Evolutionary conservation across 495 filamentous ascomycete species (phyloP).

Genomic region (Tuber magnatum): DNA sequence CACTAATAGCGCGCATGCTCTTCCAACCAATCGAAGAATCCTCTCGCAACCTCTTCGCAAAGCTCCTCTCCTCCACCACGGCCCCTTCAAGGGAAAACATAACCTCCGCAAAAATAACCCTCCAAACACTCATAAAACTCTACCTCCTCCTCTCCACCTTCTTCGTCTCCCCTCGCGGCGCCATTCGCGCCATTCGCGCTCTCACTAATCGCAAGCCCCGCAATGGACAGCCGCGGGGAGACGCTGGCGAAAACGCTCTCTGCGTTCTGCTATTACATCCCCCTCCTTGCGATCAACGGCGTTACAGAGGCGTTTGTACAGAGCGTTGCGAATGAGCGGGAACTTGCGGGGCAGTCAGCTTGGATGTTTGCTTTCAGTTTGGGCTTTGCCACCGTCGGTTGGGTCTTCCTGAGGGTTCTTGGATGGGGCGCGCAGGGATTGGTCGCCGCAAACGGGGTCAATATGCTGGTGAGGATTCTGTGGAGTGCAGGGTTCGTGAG

Average conservation of each 20-base stretch:
- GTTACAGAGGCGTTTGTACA: slow-evolving; percentile 88
- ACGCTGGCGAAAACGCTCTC: slow-evolving; percentile 58
- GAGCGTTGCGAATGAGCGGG: slow-evolving; percentile 61
- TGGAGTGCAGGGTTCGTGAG: slow-evolving; percentile 72
- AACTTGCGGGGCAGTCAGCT: slow-evolving; percentile 65
- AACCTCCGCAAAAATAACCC: slow-evolving; percentile 44
- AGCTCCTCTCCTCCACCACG: slow-evolving; percentile 49
- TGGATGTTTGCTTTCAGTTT: slow-evolving; percentile 77
- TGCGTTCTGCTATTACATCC: slow-evolving; percentile 84
- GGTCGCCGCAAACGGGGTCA: slow-evolving; percentile 75
- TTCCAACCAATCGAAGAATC: slow-evolving; percentile 95
- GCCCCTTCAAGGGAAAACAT: slow-evolving; percentile 18
- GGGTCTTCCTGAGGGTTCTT: slow-evolving; percentile 58
- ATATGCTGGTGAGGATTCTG: slow-evolving; percentile 71
- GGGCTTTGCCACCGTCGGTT: slow-evolving; percentile 64
- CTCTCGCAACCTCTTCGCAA: slow-evolving; percentile 76
- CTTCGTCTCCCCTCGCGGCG: slow-evolving; percentile 61
- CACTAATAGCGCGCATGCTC: slow-evolving; percentile 76
- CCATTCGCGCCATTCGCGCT: slow-evolving; percentile 64
- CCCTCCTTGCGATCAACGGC: slow-evolving; percentile 84
- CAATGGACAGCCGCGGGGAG: slow-evolving; percentile 56
- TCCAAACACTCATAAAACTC: slow-evolving; percentile 51
- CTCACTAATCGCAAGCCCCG: slow-evolving; percentile 59
- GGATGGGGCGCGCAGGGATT: slow-evolving; percentile 68
- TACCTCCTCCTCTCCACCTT: slow-evolving; percentile 65